Conservation (phyloP, 305 asterid genomes). For the Fraxinus albicans region DNA sequence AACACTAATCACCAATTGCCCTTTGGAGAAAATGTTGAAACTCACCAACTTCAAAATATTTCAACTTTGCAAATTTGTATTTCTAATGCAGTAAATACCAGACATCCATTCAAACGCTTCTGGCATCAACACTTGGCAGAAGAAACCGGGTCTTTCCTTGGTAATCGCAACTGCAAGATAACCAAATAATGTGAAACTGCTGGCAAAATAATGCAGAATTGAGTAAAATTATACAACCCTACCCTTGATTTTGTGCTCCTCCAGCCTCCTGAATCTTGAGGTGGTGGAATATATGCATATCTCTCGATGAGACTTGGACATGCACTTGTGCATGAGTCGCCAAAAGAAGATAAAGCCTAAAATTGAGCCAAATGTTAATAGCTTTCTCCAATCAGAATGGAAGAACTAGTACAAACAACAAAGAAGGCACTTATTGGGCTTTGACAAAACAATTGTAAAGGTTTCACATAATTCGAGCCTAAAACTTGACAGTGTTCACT, state of each 20-base stretch:
- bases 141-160: conserved; percentile 44
- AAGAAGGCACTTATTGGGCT: not conserved
- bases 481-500: not conserved
- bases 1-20: not conserved
- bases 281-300: conserved; percentile 51
- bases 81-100: conserved; percentile 12
- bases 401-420: not conserved
- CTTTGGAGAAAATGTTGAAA: not conserved
- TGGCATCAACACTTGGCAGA: conserved; percentile 15
- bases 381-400: not conserved
- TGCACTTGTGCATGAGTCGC: conserved; percentile 23
- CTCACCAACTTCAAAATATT: not conserved
- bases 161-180: conserved; percentile 72
- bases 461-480: not conserved
- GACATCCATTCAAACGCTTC: not conserved
- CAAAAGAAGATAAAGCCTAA: conserved; percentile 50
- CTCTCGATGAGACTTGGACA: conserved; percentile 29
- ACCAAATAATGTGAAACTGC: conserved; percentile 3
- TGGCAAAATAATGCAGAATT: not conserved
- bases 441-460: not conserved
- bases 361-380: conserved; percentile 15
- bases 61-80: not conserved
- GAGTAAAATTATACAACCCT: conserved; percentile 9
- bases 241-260: conserved; percentile 78
- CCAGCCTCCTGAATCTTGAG: conserved; percentile 67